phyloP scores from a whole-genome alignment of 768 basidiomycete species.

The Suillus subalutaceus region DNA sequence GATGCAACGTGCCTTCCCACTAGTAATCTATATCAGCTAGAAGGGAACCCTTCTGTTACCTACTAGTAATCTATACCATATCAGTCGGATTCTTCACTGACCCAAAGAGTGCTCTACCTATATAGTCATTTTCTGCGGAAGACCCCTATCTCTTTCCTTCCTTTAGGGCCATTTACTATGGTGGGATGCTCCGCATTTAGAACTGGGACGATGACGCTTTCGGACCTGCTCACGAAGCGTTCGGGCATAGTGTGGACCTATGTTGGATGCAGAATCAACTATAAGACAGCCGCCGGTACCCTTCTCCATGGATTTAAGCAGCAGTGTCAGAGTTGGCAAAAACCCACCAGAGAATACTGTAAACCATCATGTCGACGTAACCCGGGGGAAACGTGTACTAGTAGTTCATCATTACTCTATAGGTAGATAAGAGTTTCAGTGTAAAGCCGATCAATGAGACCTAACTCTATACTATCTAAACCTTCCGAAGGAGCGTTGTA shows the following conservation, averaged over 20 bases:
- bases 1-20: conserved; percentile 27
- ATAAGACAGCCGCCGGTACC: conserved; percentile 59
- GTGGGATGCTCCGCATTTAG: conserved; percentile 62
- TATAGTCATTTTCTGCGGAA: conserved; percentile 79
- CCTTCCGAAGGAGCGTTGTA: conserved; percentile 33
- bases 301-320: conserved; percentile 49
- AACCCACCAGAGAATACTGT: conserved; percentile 73
- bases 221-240: conserved; percentile 68
- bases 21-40: conserved; percentile 50
- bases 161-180: conserved; percentile 47
- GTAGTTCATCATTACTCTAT: conserved; percentile 10
- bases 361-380: neutral
- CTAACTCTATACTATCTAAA: conserved; percentile 37
- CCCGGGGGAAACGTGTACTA: neutral
- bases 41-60: conserved; percentile 17
- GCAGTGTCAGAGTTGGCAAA: conserved; percentile 63
- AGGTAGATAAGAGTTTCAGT: conserved; percentile 5
- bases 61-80: conserved; percentile 48
- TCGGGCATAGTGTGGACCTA: conserved; percentile 78
- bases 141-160: conserved; percentile 63
- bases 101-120: conserved; percentile 35
- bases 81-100: neutral
- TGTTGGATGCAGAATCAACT: conserved; percentile 69
- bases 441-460: conserved; percentile 13
- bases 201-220: conserved; percentile 58